phyloP scores from a whole-genome alignment of 805 yeast species.

The Peterozyma xylosa region DNA sequence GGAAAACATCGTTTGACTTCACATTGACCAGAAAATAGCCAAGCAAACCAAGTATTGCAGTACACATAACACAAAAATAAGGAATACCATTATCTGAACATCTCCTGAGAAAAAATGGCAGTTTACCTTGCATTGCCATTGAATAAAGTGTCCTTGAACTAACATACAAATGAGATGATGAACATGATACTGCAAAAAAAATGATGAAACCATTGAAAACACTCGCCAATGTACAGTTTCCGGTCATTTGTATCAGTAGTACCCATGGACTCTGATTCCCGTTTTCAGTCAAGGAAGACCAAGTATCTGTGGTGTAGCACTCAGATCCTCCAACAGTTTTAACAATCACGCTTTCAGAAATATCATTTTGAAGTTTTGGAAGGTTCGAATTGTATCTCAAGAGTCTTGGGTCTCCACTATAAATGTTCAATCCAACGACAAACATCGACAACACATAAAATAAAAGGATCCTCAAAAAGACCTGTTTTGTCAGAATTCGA shows the following conservation, averaged over 20 bases:
- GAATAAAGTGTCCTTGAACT: conserved; percentile 53
- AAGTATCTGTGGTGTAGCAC: conserved; percentile 16
- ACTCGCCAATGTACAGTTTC: conserved; percentile 40
- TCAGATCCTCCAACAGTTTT: conserved; percentile 18
- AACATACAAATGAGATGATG: conserved; percentile 50
- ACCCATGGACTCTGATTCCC: conserved; percentile 52
- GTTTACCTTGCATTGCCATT: conserved; percentile 46
- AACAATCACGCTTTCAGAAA: conserved; percentile 9
- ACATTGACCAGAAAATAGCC: conserved; percentile 54
- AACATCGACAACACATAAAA: conserved; percentile 63
- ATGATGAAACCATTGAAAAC: conserved; percentile 46
- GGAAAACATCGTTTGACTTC: conserved; percentile 55
- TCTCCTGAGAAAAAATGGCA: conserved; percentile 50
- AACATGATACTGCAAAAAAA: conserved; percentile 50
- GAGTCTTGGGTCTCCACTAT: conserved; percentile 72
- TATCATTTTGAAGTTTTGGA: too few relatives aligned
- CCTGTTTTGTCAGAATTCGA: conserved; percentile 70
- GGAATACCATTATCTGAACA: conserved; percentile 70
- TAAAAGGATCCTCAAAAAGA: conserved; percentile 61
- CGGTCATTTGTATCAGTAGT: conserved; percentile 45
- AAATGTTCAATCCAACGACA: conserved; percentile 62
- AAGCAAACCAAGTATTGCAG: conserved; percentile 53
- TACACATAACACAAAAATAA: conserved; percentile 55
- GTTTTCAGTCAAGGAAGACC: conserved; percentile 30
- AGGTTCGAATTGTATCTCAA: conserved; percentile 32